These are phyloP conservation scores for Prunus yedoensis DNA, from an alignment of 331 rosid species.

Conservation along the genomic window DNA sequence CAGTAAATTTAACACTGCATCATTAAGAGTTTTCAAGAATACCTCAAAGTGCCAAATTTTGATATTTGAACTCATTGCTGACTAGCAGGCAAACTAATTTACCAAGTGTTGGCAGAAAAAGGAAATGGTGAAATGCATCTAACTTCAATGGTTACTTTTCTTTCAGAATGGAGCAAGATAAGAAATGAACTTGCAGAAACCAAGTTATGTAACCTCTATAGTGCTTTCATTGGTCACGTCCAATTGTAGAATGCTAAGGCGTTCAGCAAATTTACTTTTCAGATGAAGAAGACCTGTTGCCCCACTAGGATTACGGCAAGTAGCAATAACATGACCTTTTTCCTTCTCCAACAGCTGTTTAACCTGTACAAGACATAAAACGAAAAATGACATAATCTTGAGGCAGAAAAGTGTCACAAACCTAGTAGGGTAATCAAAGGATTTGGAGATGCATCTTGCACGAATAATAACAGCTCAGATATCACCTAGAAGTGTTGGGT, in stretches of 20 bases:
- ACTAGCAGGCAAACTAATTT: not conserved
- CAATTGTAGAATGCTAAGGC: constrained; percentile 58
- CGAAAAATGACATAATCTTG: constrained; percentile 16
- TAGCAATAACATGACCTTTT: constrained; percentile 77
- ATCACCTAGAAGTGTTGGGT: not conserved
- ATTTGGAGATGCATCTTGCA: no score
- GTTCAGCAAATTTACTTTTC: constrained; percentile 55
- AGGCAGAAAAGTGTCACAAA: not conserved
- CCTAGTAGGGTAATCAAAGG: not conserved
- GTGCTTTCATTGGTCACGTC: constrained; percentile 81
- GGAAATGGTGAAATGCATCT: not conserved
- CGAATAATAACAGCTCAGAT: not conserved
- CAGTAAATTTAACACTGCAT: not conserved
- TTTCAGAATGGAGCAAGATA: not conserved
- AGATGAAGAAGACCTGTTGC: constrained; percentile 64
- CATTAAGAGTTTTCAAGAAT: not conserved
- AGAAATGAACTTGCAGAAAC: not conserved
- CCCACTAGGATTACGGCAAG: constrained; percentile 72
- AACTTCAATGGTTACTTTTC: not conserved
- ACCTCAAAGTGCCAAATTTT: not conserved
- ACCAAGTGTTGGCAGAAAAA: not conserved
- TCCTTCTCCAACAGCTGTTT: constrained; percentile 74
- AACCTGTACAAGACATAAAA: constrained; percentile 48
- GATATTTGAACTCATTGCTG: not conserved
- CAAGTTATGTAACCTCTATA: constrained; percentile 58